phyloP scores from a whole-genome alignment of 805 yeast species.

The Saccharomycopsis sp. region DNA sequence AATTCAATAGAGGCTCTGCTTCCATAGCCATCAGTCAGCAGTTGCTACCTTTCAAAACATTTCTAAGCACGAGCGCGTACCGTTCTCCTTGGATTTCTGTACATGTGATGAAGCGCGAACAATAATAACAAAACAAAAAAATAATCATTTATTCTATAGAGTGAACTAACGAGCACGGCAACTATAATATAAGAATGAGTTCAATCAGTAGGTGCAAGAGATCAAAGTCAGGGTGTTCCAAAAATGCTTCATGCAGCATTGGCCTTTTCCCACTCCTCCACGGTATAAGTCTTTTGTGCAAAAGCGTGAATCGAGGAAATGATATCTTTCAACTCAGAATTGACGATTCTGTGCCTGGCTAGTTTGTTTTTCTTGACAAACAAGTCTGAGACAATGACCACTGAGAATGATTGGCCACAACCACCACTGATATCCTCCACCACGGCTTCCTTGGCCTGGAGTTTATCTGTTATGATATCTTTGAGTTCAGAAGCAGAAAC shows the following conservation, averaged over 20 bases:
- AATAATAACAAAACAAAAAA: too few species aligned
- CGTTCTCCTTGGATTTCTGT: too few species aligned
- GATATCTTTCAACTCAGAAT: constrained; percentile 70
- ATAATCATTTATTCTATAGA: too few species aligned
- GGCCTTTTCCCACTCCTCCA: constrained; percentile 66
- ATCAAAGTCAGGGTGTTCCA: too few species aligned
- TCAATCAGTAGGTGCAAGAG: too few species aligned
- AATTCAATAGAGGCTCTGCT: too few species aligned
- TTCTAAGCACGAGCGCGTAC: too few species aligned
- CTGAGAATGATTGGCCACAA: constrained; percentile 97
- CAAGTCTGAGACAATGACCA: constrained; percentile 62
- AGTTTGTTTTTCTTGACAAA: constrained; percentile 80
- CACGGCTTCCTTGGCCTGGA: constrained; percentile 24
- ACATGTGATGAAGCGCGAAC: too few species aligned
- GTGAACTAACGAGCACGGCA: too few species aligned
- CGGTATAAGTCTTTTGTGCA: constrained; percentile 83
- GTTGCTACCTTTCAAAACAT: too few species aligned
- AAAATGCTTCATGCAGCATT: neutral
- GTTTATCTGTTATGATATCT: constrained; percentile 14
- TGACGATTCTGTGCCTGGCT: constrained; percentile 80
- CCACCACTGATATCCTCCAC: constrained; percentile 59
- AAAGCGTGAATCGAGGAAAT: constrained; percentile 88
- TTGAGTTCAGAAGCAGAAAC: constrained; percentile 16
- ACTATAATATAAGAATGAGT: too few species aligned
- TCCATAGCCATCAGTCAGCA: too few species aligned